These are phyloP conservation scores for Aspergillus neotritici DNA, from an alignment of 2,329 filamentous ascomycete genomes.

Conservation along the genomic window DNA sequence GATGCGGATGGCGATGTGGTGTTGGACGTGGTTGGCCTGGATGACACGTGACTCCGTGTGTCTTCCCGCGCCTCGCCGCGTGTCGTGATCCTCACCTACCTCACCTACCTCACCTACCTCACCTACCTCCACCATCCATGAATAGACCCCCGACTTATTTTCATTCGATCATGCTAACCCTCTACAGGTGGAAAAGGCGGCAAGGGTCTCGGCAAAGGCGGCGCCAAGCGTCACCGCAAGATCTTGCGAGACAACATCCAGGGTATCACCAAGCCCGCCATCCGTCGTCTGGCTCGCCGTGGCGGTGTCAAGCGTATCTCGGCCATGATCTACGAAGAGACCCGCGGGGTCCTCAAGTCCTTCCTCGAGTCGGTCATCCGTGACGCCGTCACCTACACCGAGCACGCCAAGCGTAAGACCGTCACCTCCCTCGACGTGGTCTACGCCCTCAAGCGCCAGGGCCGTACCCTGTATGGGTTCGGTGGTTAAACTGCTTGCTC, in stretches of 20 bases:
- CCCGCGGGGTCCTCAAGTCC: slow-evolving; percentile 74
- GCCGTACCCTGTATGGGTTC: slow-evolving; percentile 76
- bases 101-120: neutral
- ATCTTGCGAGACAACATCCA: slow-evolving; percentile 99
- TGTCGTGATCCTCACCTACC: neutral
- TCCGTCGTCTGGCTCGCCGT: slow-evolving; percentile 97
- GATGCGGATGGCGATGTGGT: slow-evolving; percentile 9
- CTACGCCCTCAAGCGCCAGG: slow-evolving; percentile 60
- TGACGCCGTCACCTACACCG: slow-evolving; percentile 74
- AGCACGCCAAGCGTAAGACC: slow-evolving; percentile 68
- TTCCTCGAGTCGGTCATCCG: slow-evolving; percentile 79
- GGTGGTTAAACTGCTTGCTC: slow-evolving; percentile 60
- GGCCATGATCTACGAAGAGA: slow-evolving; percentile 86
- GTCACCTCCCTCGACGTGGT: slow-evolving; percentile 57
- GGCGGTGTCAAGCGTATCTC: slow-evolving; percentile 99
- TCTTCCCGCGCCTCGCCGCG: slow-evolving; percentile 11
- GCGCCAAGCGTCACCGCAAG: slow-evolving; percentile 98
- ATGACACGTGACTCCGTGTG: slow-evolving; percentile 23
- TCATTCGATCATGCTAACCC: slow-evolving; percentile 12
- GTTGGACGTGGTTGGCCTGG: slow-evolving; percentile 6
- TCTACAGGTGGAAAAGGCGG: slow-evolving; percentile 81
- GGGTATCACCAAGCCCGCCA: slow-evolving; percentile 98
- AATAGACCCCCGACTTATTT: too few relatives aligned
- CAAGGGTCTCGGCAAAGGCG: slow-evolving; percentile 96
- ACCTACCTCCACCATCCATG: neutral